Evolutionary conservation across 768 basidiomycete genomes (phyloP).

Genomic region (Termitomyces sp.): DNA sequence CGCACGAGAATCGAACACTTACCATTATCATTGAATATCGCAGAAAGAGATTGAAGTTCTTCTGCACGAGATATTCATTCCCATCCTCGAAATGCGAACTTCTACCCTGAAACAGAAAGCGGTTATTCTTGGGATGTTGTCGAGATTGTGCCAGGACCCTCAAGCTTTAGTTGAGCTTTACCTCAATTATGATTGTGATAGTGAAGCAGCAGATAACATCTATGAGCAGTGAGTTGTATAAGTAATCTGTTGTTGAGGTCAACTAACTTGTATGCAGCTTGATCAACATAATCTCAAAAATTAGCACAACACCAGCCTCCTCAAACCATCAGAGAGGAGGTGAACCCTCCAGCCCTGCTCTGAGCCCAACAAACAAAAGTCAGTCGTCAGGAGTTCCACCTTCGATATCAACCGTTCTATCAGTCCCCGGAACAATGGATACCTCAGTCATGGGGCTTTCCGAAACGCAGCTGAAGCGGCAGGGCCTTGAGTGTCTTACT

Average conservation of each 20-base stretch:
- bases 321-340: slow-evolving; percentile 40
- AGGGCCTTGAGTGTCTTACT: slow-evolving; percentile 93
- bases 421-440: slow-evolving; percentile 64
- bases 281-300: slow-evolving; percentile 95
- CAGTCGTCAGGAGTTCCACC: slow-evolving; percentile 37
- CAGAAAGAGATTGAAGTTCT: slow-evolving; percentile 99
- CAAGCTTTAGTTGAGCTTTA: slow-evolving; percentile 98
- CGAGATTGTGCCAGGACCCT: slow-evolving; percentile 88
- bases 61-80: slow-evolving; percentile 98
- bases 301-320: slow-evolving; percentile 57
- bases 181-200: slow-evolving; percentile 98
- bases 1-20: neutral
- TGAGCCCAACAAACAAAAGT: slow-evolving; percentile 45
- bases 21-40: slow-evolving; percentile 5
- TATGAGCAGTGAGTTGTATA: slow-evolving; percentile 78
- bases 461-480: slow-evolving; percentile 80
- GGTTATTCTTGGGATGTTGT: slow-evolving; percentile 84
- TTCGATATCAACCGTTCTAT: slow-evolving; percentile 60
- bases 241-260: neutral
- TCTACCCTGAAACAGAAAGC: slow-evolving; percentile 95
- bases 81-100: slow-evolving; percentile 96
- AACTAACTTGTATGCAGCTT: slow-evolving; percentile 7
- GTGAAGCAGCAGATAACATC: slow-evolving; percentile 91
- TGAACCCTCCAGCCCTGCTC: slow-evolving; percentile 59
- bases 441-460: slow-evolving; percentile 64